Base-by-base conservation (phyloP, 1,284 basidiomycete genomes). In the Sanguinoderma infundibulare region DNA sequence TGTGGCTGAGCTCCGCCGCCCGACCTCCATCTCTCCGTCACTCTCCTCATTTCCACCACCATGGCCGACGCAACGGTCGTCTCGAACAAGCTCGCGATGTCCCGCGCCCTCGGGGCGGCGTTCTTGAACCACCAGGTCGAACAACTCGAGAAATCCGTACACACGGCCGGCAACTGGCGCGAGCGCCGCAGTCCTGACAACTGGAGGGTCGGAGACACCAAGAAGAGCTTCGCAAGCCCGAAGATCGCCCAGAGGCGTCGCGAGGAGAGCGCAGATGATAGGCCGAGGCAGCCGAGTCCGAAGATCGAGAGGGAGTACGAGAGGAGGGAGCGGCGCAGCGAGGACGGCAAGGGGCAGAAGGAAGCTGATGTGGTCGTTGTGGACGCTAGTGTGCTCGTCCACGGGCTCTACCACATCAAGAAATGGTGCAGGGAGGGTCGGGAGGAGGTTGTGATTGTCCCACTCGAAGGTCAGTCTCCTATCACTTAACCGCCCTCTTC, bases 331-430 rank as follows among this genome's bases (percentile, higher is more conserved):
- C 61, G 78, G 53, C 59, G 66, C 34, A 65, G 60, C 46, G 71
- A 75, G 70, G 66, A 81, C 79, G 55, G 76, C 46, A 60, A 76
- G 28, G 74, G 63, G 63, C 70, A 77, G 67, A 84, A 87, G 73
- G 87, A 91, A 65, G 90, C 90, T 1, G 90, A 89, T 75, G 77
- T 92, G 24, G 79, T 95, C 28, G 86, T 96, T 32, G 83, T 96
- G 40, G 95, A 97, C 72, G 92, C 92, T 0, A 95, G 92, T 67
- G 92, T 95, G 7, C 82, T 97, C 57, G 83, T 98, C 46, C 91
- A 96, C 75, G 91, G 91, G 0, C 79, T 95, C 17, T 87, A 89
- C 59, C 87, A 90, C 61, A 83, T 97, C 59, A 92, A 94, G 79
- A 86, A 85, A 57, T 93, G 91, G 91, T 94, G 84, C 78, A 86